These are phyloP conservation scores for Venturia nashicola DNA, from an alignment of 2,329 filamentous ascomycete species.

Conservation along the genomic window DNA sequence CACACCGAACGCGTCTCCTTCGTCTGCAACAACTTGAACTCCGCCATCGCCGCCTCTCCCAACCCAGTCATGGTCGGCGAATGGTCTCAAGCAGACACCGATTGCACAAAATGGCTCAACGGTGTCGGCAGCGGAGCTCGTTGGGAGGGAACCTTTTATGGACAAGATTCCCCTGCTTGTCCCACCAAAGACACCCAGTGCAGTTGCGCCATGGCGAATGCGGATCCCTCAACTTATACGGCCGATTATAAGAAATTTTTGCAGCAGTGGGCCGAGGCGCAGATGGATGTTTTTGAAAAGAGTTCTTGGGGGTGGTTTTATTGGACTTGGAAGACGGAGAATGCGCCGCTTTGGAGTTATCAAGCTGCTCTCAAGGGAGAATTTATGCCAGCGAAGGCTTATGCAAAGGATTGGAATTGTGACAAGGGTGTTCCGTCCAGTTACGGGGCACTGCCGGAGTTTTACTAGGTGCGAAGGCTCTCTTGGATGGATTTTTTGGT, in stretches of 20 bases:
- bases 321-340: constrained; percentile 95
- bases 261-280: constrained; percentile 81
- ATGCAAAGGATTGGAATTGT: constrained; percentile 31
- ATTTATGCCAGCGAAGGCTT: constrained; percentile 52
- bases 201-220: constrained; percentile 64
- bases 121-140: constrained; percentile 79
- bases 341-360: constrained; percentile 82
- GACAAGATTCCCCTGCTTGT: constrained; percentile 54
- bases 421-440: constrained; percentile 22
- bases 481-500: not conserved
- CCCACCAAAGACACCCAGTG: constrained; percentile 54
- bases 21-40: constrained; percentile 75
- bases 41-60: constrained; percentile 63
- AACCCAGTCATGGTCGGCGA: constrained; percentile 91
- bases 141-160: constrained; percentile 78
- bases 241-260: constrained; percentile 73
- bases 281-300: constrained; percentile 88
- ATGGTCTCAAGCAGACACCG: constrained; percentile 95
- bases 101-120: constrained; percentile 78
- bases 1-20: constrained; percentile 78
- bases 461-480: constrained; percentile 21
- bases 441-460: constrained; percentile 32
- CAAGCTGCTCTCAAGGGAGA: constrained; percentile 64
- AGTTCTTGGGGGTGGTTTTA: constrained; percentile 91
- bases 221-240: constrained; percentile 54